phyloP scores from a whole-genome alignment of 108 stramenopile species.

The Nitzschia putrida region DNA sequence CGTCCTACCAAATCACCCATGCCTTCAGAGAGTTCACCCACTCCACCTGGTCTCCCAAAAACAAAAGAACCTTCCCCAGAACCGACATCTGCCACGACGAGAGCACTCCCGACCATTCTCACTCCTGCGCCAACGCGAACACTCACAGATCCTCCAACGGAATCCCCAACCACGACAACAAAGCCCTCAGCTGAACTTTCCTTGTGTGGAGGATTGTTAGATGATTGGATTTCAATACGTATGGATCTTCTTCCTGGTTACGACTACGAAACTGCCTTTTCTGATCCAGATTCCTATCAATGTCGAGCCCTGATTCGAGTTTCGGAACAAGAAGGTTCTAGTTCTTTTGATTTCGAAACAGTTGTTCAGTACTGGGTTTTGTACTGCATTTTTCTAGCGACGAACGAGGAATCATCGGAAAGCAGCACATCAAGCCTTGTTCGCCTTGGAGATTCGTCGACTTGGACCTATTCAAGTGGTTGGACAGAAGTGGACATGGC shows the following conservation, averaged over 20 bases:
- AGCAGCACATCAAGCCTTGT: not conserved
- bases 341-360: not conserved
- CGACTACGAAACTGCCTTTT: not conserved
- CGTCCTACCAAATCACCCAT: slow-evolving; percentile 20
- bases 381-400: slow-evolving; percentile 19
- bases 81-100: not conserved
- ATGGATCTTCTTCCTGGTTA: slow-evolving; percentile 1
- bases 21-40: not conserved
- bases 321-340: slow-evolving; percentile 10
- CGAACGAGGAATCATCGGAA: not conserved
- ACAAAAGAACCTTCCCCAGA: not conserved
- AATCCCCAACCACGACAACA: slow-evolving; percentile 6
- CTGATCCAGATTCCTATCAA: slow-evolving; percentile 18
- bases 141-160: slow-evolving; percentile 13
- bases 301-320: slow-evolving; percentile 9
- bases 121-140: slow-evolving; percentile 1
- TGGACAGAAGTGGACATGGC: slow-evolving; percentile 11
- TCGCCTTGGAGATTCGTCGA: not conserved
- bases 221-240: not conserved
- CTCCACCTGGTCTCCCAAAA: not conserved
- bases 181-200: slow-evolving; percentile 8
- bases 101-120: not conserved
- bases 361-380: slow-evolving; percentile 14
- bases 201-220: not conserved
- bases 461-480: slow-evolving; percentile 6